These are phyloP conservation scores for Rhynchospora pubera DNA, from an alignment of 176 grass and related monocot species.

Conservation along the genomic window DNA sequence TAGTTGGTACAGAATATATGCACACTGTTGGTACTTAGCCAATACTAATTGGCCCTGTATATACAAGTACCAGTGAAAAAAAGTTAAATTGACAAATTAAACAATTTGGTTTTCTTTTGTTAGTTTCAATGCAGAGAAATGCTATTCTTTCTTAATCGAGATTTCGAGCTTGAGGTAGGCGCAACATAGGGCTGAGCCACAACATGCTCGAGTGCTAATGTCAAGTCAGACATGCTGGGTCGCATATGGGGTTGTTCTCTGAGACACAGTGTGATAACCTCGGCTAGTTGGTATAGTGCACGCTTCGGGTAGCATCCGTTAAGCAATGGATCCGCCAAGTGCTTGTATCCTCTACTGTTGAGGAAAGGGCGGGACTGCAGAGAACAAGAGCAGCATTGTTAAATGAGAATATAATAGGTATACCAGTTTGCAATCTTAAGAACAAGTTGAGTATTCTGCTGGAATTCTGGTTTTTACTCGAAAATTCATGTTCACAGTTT, in stretches of 20 bases:
- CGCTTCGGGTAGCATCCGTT: slow-evolving; percentile 35
- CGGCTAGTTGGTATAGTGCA: slow-evolving; percentile 35
- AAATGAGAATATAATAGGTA: not conserved
- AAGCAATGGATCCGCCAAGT: slow-evolving; percentile 44
- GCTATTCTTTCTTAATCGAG: not conserved
- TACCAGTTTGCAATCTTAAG: not conserved
- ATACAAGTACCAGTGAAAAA: not conserved
- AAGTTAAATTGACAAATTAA: not conserved
- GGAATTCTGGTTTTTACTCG: not conserved
- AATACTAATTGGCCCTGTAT: not conserved
- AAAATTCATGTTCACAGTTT: not conserved
- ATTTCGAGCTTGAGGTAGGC: not conserved
- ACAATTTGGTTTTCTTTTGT: not conserved
- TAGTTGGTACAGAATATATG: slow-evolving; percentile 1
- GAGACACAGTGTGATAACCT: slow-evolving; percentile 42
- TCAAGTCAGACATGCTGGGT: slow-evolving; percentile 44
- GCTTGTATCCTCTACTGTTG: slow-evolving; percentile 25
- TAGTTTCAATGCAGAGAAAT: slow-evolving; percentile 1
- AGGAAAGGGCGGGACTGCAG: slow-evolving; percentile 32
- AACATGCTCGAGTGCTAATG: slow-evolving; percentile 39
- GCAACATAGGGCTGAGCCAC: slow-evolving; percentile 29
- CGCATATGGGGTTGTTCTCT: slow-evolving; percentile 43
- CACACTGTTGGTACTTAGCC: not conserved
- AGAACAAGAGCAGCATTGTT: not conserved
- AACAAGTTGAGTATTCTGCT: not conserved